These are phyloP conservation scores for Diplodia corticola DNA, from an alignment of 2,329 filamentous ascomycete species.

Conservation along the genomic window DNA sequence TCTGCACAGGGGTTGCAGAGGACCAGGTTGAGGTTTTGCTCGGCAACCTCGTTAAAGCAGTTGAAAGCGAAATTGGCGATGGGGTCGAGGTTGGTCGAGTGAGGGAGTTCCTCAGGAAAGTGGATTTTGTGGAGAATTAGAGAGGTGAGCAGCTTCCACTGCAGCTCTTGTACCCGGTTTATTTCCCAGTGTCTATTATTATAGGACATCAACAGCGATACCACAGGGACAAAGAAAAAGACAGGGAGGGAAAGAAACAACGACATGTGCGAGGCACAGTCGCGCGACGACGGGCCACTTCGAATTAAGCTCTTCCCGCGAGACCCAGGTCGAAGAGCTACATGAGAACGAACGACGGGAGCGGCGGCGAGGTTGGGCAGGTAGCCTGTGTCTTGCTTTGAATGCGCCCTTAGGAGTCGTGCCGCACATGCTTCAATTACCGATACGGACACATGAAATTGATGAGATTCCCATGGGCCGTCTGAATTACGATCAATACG, in stretches of 20 bases:
- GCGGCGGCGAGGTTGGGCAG: not conserved
- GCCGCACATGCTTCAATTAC: not conserved
- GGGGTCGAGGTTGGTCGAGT: constrained; percentile 72
- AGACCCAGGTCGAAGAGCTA: too few species aligned
- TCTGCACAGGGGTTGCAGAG: constrained; percentile 81
- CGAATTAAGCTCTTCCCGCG: not conserved
- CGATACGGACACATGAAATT: not conserved
- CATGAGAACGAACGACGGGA: not conserved
- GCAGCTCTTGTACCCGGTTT: not conserved
- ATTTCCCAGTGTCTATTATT: not conserved
- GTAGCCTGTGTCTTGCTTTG: not conserved
- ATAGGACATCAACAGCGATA: not conserved
- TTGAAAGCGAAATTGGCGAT: constrained; percentile 79
- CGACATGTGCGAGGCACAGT: not conserved
- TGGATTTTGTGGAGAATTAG: constrained; percentile 59
- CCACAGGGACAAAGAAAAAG: not conserved
- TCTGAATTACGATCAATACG: not conserved
- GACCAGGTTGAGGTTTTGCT: constrained; percentile 77
- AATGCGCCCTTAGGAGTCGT: not conserved
- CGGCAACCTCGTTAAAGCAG: constrained; percentile 76
- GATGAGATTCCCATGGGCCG: not conserved
- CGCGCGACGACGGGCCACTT: not conserved
- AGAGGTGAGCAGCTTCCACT: not conserved
- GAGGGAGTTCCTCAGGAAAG: constrained; percentile 74
- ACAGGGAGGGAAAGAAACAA: not conserved